Conservation (phyloP, 208 protist species). For the Leishmania lainsoni region DNA sequence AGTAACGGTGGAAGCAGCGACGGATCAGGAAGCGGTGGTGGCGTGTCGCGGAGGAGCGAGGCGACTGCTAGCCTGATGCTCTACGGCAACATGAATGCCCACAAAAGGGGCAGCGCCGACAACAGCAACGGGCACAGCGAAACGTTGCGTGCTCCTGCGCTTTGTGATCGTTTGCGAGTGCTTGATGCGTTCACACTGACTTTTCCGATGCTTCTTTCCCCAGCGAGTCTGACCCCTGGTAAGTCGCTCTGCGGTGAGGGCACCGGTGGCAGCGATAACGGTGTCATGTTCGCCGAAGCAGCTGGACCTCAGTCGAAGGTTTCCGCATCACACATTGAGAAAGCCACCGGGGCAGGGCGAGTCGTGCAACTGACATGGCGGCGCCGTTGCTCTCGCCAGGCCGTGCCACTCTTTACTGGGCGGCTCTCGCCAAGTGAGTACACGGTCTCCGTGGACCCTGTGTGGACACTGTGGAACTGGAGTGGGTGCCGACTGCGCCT, state of each 20-base stretch:
- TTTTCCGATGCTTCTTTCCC: conserved; percentile 25
- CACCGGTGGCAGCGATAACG: background rate
- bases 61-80: background rate
- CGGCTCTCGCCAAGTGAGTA: conserved; percentile 17
- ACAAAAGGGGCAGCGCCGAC: background rate
- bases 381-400: conserved; percentile 8
- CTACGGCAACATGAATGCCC: background rate
- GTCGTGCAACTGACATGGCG: conserved; percentile 34
- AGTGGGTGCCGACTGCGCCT: conserved; percentile 30
- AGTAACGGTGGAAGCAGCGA: background rate
- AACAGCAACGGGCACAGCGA: background rate
- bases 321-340: background rate
- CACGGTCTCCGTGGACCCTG: conserved; percentile 23
- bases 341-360: background rate
- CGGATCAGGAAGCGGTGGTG: background rate
- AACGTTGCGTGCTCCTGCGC: background rate
- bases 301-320: background rate
- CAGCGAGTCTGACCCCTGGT: background rate
- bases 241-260: background rate
- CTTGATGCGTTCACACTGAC: conserved; percentile 16
- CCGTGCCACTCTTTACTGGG: conserved; percentile 10
- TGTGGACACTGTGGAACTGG: conserved; percentile 40
- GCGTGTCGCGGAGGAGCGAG: background rate
- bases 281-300: background rate
- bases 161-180: conserved; percentile 9